Evolutionary conservation across 2,329 filamentous ascomycete genomes (phyloP).

Genomic region (Torrubiella hemipterigena): DNA sequence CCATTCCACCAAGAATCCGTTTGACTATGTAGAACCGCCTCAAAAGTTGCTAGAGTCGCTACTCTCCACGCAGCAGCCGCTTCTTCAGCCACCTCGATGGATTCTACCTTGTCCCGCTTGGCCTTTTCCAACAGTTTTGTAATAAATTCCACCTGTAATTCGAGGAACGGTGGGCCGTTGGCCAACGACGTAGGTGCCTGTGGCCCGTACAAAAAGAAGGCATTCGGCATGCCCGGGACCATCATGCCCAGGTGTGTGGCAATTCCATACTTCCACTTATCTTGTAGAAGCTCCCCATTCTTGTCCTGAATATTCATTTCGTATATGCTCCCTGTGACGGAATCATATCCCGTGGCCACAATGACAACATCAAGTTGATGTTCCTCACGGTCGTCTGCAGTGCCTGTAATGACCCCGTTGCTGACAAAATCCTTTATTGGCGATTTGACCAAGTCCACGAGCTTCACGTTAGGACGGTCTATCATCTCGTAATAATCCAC

Average conservation of each 20-base stretch:
- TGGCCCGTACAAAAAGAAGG: conserved; percentile 14
- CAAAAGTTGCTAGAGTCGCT: conserved; percentile 1
- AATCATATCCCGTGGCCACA: conserved; percentile 11
- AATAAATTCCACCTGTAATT: conserved; percentile 11
- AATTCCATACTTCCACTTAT: conserved; percentile 9
- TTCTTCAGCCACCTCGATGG: conserved; percentile 3
- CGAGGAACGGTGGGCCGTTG: conserved; percentile 12
- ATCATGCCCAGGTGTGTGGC: conserved; percentile 12
- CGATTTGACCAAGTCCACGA: conserved; percentile 5
- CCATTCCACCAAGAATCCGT: conserved; percentile 9
- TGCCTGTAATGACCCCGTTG: too few species aligned
- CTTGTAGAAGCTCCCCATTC: conserved; percentile 6
- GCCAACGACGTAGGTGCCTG: conserved; percentile 10
- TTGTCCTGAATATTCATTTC: conserved; percentile 11
- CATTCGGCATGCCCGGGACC: conserved; percentile 10
- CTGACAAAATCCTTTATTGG: background rate
- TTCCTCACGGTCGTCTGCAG: too few species aligned
- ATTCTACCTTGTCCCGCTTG: background rate
- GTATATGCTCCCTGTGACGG: conserved; percentile 10
- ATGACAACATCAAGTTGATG: conserved; percentile 8
- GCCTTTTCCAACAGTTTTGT: conserved; percentile 8
- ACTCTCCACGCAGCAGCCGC: conserved; percentile 2
- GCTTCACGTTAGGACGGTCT: conserved; percentile 5
- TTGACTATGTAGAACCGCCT: conserved; percentile 2
- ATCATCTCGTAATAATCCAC: conserved; percentile 7